A percentile compares a stretch with the other conserved stretches of the same genome.
Evolutionary conservation across 192 early-diverging fungal genomes (phyloP).

Genomic region (Linnemannia schmuckeri): DNA sequence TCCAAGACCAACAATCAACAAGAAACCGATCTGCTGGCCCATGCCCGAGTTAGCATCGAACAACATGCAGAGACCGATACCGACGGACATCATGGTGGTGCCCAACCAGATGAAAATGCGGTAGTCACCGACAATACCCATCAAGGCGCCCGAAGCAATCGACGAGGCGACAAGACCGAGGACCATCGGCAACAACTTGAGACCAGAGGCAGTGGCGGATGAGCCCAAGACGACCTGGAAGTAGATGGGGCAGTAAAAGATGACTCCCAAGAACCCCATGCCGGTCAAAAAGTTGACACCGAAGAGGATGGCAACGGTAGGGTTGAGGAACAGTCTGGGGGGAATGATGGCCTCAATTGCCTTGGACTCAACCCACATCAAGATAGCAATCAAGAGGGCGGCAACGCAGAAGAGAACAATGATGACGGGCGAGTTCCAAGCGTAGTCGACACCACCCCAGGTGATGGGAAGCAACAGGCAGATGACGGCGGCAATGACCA

Average conservation of each 20-base stretch:
- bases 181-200: slow-evolving; percentile 80
- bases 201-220: slow-evolving; percentile 78
- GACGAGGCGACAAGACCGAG: slow-evolving; percentile 76
- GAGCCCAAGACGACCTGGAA: slow-evolving; percentile 85
- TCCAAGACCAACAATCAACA: slow-evolving; percentile 81
- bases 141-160: slow-evolving; percentile 73
- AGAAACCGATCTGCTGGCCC: slow-evolving; percentile 67
- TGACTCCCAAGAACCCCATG: slow-evolving; percentile 68
- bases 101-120: slow-evolving; percentile 74
- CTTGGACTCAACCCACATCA: slow-evolving; percentile 73
- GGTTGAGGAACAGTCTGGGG: slow-evolving; percentile 71
- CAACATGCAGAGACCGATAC: slow-evolving; percentile 73
- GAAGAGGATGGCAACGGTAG: slow-evolving; percentile 71
- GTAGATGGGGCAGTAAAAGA: slow-evolving; percentile 83
- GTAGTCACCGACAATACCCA: slow-evolving; percentile 72
- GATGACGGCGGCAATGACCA: slow-evolving; percentile 63
- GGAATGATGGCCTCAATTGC: slow-evolving; percentile 83
- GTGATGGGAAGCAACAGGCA: slow-evolving; percentile 77
- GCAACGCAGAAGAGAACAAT: slow-evolving; percentile 68
- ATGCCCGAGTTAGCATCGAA: slow-evolving; percentile 64
- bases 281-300: slow-evolving; percentile 72
- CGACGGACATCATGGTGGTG: slow-evolving; percentile 70
- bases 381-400: slow-evolving; percentile 59
- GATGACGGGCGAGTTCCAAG: slow-evolving; percentile 74
- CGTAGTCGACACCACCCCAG: slow-evolving; percentile 78